phyloP scores from a whole-genome alignment of 352 stramenopile species.

The Pelagophyceae sp. region DNA sequence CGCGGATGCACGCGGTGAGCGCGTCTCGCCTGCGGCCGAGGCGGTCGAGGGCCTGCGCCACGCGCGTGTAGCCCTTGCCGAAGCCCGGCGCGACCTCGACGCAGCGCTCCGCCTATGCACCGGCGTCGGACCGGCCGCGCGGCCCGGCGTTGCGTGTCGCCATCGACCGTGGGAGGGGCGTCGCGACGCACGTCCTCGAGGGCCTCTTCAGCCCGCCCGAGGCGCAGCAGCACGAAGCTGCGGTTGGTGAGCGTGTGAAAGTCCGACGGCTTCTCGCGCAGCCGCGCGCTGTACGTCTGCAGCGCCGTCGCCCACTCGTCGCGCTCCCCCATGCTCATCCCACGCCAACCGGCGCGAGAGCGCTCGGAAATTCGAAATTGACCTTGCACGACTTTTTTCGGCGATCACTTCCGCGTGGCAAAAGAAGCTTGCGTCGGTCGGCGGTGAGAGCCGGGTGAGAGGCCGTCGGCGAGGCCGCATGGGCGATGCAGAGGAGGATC shows the following conservation, averaged over 20 bases:
- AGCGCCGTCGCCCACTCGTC: neutral
- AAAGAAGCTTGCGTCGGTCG: too few relatives aligned
- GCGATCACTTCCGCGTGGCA: too few relatives aligned
- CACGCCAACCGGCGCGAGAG: too few relatives aligned
- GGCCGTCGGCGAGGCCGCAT: too few relatives aligned
- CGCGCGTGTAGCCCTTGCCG: neutral
- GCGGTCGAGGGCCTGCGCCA: slow-evolving; percentile 3
- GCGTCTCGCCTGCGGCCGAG: neutral
- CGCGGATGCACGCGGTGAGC: neutral
- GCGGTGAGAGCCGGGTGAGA: too few relatives aligned
- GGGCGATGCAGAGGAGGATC: too few relatives aligned
- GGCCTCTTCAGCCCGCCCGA: neutral
- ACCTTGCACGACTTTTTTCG: too few relatives aligned
- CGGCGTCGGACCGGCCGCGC: neutral
- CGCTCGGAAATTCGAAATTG: too few relatives aligned
- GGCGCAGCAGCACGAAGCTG: neutral
- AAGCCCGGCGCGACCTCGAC: neutral
- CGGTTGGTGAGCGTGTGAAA: slow-evolving; percentile 12
- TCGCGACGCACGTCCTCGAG: neutral
- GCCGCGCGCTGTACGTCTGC: neutral
- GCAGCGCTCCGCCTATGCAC: neutral
- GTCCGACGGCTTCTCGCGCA: slow-evolving; percentile 7
- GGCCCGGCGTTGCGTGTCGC: neutral
- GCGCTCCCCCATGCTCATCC: neutral
- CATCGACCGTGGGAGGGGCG: neutral